A percentile compares a stretch with the other conserved stretches of the same genome.
Evolutionary conservation across 257 asterid species (phyloP).

Genomic region (Solanum medicagineum): DNA sequence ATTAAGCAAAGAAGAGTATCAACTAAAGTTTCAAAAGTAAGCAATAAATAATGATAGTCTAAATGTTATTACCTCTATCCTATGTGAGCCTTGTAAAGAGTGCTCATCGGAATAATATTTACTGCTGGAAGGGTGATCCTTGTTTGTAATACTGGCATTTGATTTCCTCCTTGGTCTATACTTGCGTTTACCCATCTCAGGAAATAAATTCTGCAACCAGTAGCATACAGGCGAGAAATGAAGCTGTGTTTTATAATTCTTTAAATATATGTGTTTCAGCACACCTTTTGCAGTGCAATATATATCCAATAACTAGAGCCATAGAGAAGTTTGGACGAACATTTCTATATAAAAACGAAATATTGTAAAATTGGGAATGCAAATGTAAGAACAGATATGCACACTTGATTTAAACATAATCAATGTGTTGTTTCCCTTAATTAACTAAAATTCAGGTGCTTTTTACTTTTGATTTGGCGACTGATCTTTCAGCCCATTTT

Average conservation of each 20-base stretch:
- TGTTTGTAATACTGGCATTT: conserved; percentile 4
- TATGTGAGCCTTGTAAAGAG: conserved; percentile 4
- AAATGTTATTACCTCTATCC: conserved; percentile 23
- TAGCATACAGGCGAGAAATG: background rate
- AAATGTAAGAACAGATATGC: background rate
- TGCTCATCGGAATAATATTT: conserved; percentile 10
- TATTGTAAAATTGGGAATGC: background rate
- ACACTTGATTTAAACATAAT: background rate
- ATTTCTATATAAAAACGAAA: background rate
- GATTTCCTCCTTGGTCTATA: conserved; percentile 16
- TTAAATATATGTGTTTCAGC: background rate
- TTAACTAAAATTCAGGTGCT: background rate
- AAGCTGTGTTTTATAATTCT: background rate
- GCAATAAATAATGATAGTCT: background rate
- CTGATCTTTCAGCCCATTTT: background rate
- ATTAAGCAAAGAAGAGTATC: background rate
- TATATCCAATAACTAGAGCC: background rate
- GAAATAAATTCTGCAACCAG: conserved; percentile 13
- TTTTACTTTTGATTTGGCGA: background rate
- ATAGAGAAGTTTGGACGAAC: background rate
- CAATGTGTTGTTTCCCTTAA: background rate
- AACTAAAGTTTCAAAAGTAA: background rate
- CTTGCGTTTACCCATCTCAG: conserved; percentile 13
- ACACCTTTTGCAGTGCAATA: background rate
- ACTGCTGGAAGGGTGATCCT: conserved; percentile 16